These are phyloP conservation scores for Cladosporium sphaerospermum DNA, from an alignment of 2,329 filamentous ascomycete species.

Conservation along the genomic window DNA sequence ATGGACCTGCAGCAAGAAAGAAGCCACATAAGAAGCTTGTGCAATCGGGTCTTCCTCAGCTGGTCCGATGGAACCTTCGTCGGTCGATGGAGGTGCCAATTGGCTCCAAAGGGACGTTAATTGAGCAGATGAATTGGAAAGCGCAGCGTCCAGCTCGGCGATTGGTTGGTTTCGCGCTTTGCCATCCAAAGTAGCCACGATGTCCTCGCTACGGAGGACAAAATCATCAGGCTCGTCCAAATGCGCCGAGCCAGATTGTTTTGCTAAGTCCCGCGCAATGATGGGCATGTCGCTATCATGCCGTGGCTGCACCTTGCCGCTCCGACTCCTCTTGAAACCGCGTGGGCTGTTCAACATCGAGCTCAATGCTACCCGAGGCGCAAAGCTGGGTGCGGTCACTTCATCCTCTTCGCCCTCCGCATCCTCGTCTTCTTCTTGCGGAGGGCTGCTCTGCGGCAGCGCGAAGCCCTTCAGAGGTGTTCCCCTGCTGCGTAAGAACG, in stretches of 20 bases:
- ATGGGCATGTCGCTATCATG: slow-evolving; percentile 60
- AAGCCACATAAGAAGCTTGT: slow-evolving; percentile 74
- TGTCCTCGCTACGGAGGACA: slow-evolving; percentile 67
- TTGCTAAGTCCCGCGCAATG: slow-evolving; percentile 64
- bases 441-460: slow-evolving; percentile 34
- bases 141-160: slow-evolving; percentile 24
- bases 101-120: slow-evolving; percentile 16
- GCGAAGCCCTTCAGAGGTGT: slow-evolving; percentile 26
- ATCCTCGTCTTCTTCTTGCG: slow-evolving; percentile 26
- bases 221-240: slow-evolving; percentile 65
- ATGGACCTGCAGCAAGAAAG: slow-evolving; percentile 70
- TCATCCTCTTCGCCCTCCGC: slow-evolving; percentile 28
- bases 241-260: slow-evolving; percentile 48
- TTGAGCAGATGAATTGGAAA: slow-evolving; percentile 21
- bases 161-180: slow-evolving; percentile 29
- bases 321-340: slow-evolving; percentile 34
- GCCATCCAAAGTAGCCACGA: slow-evolving; percentile 45
- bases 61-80: slow-evolving; percentile 29
- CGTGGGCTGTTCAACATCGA: slow-evolving; percentile 23
- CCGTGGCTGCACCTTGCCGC: slow-evolving; percentile 34
- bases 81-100: slow-evolving; percentile 18
- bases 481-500: slow-evolving; percentile 23
- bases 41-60: slow-evolving; percentile 53
- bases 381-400: slow-evolving; percentile 21
- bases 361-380: slow-evolving; percentile 6